Conservation (phyloP, 73 alveolate genomes). For the Paramecium sexaurelia region DNA sequence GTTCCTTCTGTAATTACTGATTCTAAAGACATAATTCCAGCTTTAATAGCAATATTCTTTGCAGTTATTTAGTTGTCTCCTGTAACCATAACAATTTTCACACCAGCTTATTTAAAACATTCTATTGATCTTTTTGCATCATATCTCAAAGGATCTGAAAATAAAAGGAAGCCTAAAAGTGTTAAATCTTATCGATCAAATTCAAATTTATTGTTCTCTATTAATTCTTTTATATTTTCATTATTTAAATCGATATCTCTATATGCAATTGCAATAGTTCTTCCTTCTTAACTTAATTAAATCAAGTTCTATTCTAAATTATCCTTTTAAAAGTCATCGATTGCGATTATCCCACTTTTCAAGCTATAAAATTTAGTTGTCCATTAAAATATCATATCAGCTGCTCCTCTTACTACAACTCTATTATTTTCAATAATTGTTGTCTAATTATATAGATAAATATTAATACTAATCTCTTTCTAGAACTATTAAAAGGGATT, state of each 20-base stretch:
- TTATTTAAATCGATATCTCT: slow-evolving; percentile 35
- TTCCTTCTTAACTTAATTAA: slow-evolving; percentile 68
- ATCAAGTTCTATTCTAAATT: slow-evolving; percentile 63
- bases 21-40: slow-evolving; percentile 71
- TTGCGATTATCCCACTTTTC: slow-evolving; percentile 51
- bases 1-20: slow-evolving; percentile 74
- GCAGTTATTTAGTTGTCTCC: slow-evolving; percentile 90
- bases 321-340: slow-evolving; percentile 57
- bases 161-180: slow-evolving; percentile 76
- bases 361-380: slow-evolving; percentile 73
- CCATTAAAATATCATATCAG: slow-evolving; percentile 70
- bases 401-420: slow-evolving; percentile 79
- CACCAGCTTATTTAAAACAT: slow-evolving; percentile 85
- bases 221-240: slow-evolving; percentile 64
- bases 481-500: slow-evolving; percentile 77
- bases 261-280: slow-evolving; percentile 75
- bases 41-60: slow-evolving; percentile 83
- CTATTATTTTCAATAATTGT: slow-evolving; percentile 64
- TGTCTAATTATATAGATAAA: neutral
- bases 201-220: slow-evolving; percentile 64
- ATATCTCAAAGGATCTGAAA: slow-evolving; percentile 77
- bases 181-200: slow-evolving; percentile 74
- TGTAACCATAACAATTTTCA: slow-evolving; percentile 90
- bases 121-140: slow-evolving; percentile 84
- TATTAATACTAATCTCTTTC: slow-evolving; percentile 73